These are phyloP conservation scores for Ophiocordyceps australis DNA, from an alignment of 2,329 filamentous ascomycete genomes.

Conservation along the genomic window DNA sequence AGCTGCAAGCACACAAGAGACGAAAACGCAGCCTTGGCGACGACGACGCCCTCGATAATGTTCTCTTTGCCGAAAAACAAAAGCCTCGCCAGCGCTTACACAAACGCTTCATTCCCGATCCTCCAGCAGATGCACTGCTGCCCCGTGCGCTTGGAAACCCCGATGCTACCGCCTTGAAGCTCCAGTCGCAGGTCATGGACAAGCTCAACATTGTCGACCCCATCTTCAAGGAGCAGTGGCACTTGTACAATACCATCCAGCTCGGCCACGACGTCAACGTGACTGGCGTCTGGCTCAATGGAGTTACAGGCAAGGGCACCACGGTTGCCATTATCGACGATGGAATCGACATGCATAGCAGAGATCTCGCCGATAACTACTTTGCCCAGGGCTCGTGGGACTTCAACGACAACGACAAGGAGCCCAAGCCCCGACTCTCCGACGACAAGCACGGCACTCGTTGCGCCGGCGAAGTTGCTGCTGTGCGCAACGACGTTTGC, in stretches of 20 bases:
- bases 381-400: slow-evolving; percentile 87
- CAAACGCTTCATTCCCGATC: slow-evolving; percentile 29
- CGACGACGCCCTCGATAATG: slow-evolving; percentile 46
- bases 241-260: slow-evolving; percentile 70
- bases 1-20: slow-evolving; percentile 33
- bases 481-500: slow-evolving; percentile 81
- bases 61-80: slow-evolving; percentile 68
- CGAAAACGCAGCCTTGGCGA: slow-evolving; percentile 39
- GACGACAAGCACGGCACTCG: slow-evolving; percentile 87
- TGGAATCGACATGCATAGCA: slow-evolving; percentile 87
- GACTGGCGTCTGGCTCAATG: slow-evolving; percentile 80
- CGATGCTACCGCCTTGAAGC: slow-evolving; percentile 26
- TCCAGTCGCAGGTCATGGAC: slow-evolving; percentile 41
- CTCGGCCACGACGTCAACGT: slow-evolving; percentile 88
- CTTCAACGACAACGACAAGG: slow-evolving; percentile 71
- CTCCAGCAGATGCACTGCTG: slow-evolving; percentile 9
- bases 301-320: slow-evolving; percentile 74
- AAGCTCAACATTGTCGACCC: slow-evolving; percentile 68
- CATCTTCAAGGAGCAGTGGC: slow-evolving; percentile 90
- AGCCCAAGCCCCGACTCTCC: slow-evolving; percentile 63
- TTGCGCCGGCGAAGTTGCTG: slow-evolving; percentile 86
- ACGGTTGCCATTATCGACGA: slow-evolving; percentile 94
- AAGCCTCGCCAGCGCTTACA: slow-evolving; percentile 28
- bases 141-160: slow-evolving; percentile 5
- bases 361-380: slow-evolving; percentile 85